phyloP scores from a whole-genome alignment of 352 stramenopile genomes.

The Hyaloperonospora brassicae region DNA sequence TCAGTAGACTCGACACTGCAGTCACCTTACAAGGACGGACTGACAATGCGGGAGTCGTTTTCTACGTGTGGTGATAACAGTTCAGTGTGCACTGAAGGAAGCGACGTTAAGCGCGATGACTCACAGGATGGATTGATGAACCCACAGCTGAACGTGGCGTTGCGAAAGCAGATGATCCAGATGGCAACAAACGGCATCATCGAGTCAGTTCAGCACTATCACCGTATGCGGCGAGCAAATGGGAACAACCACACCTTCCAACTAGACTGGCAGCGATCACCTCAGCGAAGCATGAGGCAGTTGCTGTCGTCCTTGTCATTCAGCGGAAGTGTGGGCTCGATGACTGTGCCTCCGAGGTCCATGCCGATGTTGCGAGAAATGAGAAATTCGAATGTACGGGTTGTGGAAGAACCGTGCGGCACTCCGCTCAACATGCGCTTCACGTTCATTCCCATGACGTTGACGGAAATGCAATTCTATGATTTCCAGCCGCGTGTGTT shows the following conservation, averaged over 20 bases:
- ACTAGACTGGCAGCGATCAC: constrained; percentile 69
- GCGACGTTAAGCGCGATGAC: constrained; percentile 9
- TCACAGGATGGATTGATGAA: constrained; percentile 45
- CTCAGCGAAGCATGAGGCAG: constrained; percentile 41
- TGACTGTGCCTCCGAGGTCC: constrained; percentile 26
- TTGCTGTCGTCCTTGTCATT: constrained; percentile 42
- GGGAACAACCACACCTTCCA: constrained; percentile 75
- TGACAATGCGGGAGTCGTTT: constrained; percentile 13
- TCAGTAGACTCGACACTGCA: constrained; percentile 4
- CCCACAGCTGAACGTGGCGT: constrained; percentile 78
- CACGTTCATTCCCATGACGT: constrained; percentile 55
- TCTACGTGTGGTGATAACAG: constrained; percentile 10
- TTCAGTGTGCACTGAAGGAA: constrained; percentile 14
- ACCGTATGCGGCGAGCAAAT: constrained; percentile 55
- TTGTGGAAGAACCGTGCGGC: constrained; percentile 48
- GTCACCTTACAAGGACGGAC: constrained; percentile 10
- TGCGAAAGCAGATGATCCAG: constrained; percentile 83
- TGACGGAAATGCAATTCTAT: constrained; percentile 85
- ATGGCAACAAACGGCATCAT: constrained; percentile 86
- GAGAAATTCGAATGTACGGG: constrained; percentile 51
- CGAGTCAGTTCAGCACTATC: constrained; percentile 76
- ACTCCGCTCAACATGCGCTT: constrained; percentile 38
- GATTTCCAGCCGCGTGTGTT: constrained; percentile 82
- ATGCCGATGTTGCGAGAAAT: constrained; percentile 25
- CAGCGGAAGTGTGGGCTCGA: constrained; percentile 20